Evolutionary conservation across 225 moss, liverwort and hornwort species (phyloP).

Genomic region (Bryoerythrophyllum caledonicum): DNA sequence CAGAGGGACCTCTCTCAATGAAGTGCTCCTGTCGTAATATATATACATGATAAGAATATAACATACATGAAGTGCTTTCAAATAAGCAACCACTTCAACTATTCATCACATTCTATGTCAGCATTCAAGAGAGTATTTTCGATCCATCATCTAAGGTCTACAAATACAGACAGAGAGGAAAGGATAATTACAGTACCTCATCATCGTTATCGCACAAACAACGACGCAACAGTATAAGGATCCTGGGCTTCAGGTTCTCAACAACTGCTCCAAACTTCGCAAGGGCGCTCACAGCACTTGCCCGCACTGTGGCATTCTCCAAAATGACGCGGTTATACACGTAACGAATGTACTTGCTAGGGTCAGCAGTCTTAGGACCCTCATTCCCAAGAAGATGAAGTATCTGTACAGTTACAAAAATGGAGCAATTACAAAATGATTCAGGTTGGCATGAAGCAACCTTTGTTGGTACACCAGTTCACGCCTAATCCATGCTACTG

Average conservation of each 20-base stretch:
- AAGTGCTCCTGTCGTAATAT: not conserved
- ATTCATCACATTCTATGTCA: not conserved
- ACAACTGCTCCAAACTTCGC: slow-evolving; percentile 85
- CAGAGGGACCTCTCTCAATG: not conserved
- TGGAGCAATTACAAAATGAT: slow-evolving; percentile 1
- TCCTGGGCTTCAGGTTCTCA: slow-evolving; percentile 70
- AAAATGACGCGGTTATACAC: slow-evolving; percentile 90
- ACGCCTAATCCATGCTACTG: not conserved
- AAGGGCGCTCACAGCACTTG: slow-evolving; percentile 93
- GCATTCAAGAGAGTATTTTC: not conserved
- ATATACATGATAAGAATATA: not conserved
- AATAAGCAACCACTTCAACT: not conserved
- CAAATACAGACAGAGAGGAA: slow-evolving; percentile 2
- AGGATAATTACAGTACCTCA: slow-evolving; percentile 47
- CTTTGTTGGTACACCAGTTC: not conserved
- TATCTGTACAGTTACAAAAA: slow-evolving; percentile 49
- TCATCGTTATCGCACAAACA: slow-evolving; percentile 93
- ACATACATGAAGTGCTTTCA: not conserved
- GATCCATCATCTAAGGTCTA: not conserved
- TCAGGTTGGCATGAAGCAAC: slow-evolving; percentile 1
- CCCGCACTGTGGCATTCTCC: slow-evolving; percentile 96
- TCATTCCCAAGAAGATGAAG: slow-evolving; percentile 95
- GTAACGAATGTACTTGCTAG: slow-evolving; percentile 91
- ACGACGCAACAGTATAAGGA: slow-evolving; percentile 75
- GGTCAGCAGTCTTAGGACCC: slow-evolving; percentile 84